phyloP scores from a whole-genome alignment of 2,329 filamentous ascomycete species.

The Emergomyces orientalis region DNA sequence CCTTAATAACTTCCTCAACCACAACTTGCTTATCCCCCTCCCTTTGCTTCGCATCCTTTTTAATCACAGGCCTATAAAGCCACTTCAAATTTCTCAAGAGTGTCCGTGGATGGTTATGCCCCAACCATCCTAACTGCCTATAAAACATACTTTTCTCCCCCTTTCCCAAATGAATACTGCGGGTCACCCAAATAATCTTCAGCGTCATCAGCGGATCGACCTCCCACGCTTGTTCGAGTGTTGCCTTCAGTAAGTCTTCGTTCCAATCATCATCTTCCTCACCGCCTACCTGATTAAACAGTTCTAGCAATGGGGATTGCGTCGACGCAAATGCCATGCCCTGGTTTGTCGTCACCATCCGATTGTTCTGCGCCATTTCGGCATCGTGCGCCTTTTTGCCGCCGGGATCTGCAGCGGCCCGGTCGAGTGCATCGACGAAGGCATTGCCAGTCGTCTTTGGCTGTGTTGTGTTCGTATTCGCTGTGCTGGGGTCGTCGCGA shows the following conservation, averaged over 20 bases:
- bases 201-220: constrained; percentile 43
- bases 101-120: constrained; percentile 46
- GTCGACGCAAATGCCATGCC: constrained; percentile 34
- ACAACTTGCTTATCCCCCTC: constrained; percentile 30
- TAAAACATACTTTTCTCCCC: constrained; percentile 43
- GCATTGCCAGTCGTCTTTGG: neutral
- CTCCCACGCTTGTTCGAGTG: constrained; percentile 44
- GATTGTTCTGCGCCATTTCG: constrained; percentile 3
- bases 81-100: constrained; percentile 46
- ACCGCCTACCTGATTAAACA: constrained; percentile 38
- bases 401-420: neutral
- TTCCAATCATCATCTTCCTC: constrained; percentile 29
- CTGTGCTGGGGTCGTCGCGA: constrained; percentile 33
- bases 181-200: constrained; percentile 51
- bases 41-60: constrained; percentile 43
- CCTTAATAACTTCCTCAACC: constrained; percentile 19
- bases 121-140: constrained; percentile 48
- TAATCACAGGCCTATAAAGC: constrained; percentile 47
- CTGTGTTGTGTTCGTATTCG: neutral
- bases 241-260: constrained; percentile 25
- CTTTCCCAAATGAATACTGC: constrained; percentile 55
- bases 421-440: constrained; percentile 4
- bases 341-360: neutral
- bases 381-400: neutral
- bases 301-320: constrained; percentile 41